phyloP scores from a whole-genome alignment of 169 alveolate genomes.

The Eimeria necatrix region DNA sequence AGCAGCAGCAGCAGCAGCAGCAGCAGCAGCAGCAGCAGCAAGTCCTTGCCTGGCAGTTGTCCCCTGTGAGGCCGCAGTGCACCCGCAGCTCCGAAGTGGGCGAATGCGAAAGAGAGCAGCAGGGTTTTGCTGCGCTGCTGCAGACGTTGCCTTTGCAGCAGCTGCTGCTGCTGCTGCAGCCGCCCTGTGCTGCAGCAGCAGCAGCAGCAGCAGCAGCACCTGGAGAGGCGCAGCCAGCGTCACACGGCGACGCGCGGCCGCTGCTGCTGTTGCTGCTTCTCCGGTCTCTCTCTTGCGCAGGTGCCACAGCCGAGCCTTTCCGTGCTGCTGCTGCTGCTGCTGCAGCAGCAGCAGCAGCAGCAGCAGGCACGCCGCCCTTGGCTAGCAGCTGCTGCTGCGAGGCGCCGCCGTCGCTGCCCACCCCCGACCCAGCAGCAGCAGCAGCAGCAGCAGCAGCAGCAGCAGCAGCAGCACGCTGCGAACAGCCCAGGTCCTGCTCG shows the following conservation, averaged over 20 bases:
- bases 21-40: constrained; percentile 55
- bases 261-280: constrained; percentile 17
- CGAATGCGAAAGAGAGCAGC: constrained; percentile 66
- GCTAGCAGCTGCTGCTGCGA: background rate
- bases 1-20: constrained; percentile 10
- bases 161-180: constrained; percentile 42
- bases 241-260: background rate
- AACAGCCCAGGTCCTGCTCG: background rate
- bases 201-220: constrained; percentile 28
- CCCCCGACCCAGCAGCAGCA: constrained; percentile 24
- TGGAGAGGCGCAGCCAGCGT: background rate
- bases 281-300: background rate
- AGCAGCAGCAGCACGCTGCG: background rate
- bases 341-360: constrained; percentile 21
- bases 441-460: background rate
- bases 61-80: constrained; percentile 71
- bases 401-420: background rate
- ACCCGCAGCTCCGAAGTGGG: constrained; percentile 63
- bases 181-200: constrained; percentile 17
- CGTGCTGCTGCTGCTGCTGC: background rate
- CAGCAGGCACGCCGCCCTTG: background rate
- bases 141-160: constrained; percentile 39
- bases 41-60: constrained; percentile 57
- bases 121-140: background rate
- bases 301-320: background rate